phyloP scores from a whole-genome alignment of 2,329 filamentous ascomycete genomes.

The Trichoderma atrobrunneum region DNA sequence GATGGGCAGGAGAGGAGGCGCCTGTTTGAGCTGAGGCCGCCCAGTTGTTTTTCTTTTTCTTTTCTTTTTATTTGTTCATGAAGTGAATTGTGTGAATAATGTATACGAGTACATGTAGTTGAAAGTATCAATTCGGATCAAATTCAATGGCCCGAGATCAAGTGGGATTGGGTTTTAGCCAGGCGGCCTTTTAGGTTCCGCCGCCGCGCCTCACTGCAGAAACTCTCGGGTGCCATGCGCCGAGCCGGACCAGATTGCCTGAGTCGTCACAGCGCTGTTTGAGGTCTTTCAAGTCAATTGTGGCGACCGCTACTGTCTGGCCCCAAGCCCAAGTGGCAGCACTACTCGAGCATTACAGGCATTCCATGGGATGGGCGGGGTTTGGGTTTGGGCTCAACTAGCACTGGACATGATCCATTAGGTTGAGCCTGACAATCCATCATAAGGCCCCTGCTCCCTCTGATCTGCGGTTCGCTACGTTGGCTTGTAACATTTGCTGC shows the following conservation, averaged over 20 bases:
- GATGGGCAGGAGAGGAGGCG: neutral
- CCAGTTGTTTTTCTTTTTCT: neutral
- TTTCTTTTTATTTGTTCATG: neutral
- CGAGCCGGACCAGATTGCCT: neutral
- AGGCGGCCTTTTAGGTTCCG: slow-evolving; percentile 6
- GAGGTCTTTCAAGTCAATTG: slow-evolving; percentile 4
- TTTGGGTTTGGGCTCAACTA: neutral
- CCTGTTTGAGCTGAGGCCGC: neutral
- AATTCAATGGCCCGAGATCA: no score
- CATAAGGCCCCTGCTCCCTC: slow-evolving; percentile 8
- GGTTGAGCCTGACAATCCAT: neutral
- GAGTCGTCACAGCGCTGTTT: slow-evolving; percentile 13
- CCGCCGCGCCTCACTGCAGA: slow-evolving; percentile 5
- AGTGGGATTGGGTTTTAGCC: neutral
- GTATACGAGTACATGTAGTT: neutral
- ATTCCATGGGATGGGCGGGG: neutral
- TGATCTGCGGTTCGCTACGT: neutral
- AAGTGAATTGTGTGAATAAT: neutral
- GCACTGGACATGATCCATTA: neutral
- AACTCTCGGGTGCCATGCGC: neutral
- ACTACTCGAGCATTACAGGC: neutral
- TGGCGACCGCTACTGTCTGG: neutral
- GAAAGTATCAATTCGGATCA: neutral
- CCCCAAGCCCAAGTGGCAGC: neutral
- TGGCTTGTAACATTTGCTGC: neutral